phyloP scores from a whole-genome alignment of 2,329 filamentous ascomycete genomes.

The Hypoxylon sp. region DNA sequence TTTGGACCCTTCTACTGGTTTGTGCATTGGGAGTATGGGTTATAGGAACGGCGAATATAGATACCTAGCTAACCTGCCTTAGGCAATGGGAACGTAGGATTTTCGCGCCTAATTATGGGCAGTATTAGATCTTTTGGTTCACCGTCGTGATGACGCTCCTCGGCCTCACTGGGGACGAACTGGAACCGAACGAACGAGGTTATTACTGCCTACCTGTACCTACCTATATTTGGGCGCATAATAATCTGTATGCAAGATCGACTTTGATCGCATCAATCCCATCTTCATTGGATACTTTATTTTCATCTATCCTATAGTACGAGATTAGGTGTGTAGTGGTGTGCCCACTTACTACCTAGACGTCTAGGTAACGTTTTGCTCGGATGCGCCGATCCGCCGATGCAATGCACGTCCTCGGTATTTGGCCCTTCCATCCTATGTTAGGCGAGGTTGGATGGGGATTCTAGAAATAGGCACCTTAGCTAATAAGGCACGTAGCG shows the following conservation, averaged over 20 bases:
- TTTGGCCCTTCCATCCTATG: constrained; percentile 27
- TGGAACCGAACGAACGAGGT: background rate
- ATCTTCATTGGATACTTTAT: constrained; percentile 14
- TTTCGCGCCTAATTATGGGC: background rate
- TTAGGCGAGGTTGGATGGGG: constrained; percentile 8
- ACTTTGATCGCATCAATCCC: constrained; percentile 22
- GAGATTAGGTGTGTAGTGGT: no score
- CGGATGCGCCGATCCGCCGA: constrained; percentile 34
- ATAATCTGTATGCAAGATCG: constrained; percentile 33
- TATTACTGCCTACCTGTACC: background rate
- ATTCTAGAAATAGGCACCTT: constrained; percentile 40
- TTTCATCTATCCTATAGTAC: constrained; percentile 1
- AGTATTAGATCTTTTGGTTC: background rate
- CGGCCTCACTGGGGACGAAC: constrained; percentile 5
- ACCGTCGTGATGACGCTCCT: constrained; percentile 17
- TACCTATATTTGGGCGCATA: constrained; percentile 31
- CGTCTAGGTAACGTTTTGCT: constrained; percentile 30
- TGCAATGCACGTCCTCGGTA: constrained; percentile 38
- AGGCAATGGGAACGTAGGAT: constrained; percentile 8
- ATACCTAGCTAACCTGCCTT: constrained; percentile 4
- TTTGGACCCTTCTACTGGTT: background rate
- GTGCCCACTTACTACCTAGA: constrained; percentile 1
- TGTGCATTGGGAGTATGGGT: constrained; percentile 7
- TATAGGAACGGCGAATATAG: constrained; percentile 23
- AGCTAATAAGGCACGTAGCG: background rate